These are phyloP conservation scores for Rosa rugosa DNA, from an alignment of 306 rosid species.

Conservation along the genomic window DNA sequence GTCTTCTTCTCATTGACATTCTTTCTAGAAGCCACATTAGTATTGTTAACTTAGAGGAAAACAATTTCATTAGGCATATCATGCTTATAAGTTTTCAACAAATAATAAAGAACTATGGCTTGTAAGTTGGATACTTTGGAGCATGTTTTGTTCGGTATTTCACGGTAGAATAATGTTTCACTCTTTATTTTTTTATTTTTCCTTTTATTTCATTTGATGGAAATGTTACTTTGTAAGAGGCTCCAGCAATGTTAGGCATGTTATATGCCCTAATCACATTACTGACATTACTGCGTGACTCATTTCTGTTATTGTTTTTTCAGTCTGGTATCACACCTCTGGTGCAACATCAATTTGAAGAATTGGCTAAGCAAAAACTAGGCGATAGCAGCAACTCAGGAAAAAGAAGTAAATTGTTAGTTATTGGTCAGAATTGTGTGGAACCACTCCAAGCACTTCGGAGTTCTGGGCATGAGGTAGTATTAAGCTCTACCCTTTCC, in stretches of 20 bases:
- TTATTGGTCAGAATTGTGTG: slow-evolving; percentile 85
- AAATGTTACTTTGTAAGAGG: not conserved
- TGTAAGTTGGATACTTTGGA: not conserved
- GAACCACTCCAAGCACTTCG: slow-evolving; percentile 93
- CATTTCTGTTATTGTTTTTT: slow-evolving; percentile 8
- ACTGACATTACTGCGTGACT: not conserved
- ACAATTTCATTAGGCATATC: not conserved
- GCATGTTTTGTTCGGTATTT: not conserved
- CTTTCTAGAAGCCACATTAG: not conserved
- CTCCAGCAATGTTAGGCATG: not conserved
- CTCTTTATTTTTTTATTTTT: not conserved
- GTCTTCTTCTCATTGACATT: not conserved
- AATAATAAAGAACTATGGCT: not conserved
- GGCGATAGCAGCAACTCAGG: slow-evolving; percentile 40
- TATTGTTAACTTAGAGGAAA: not conserved
- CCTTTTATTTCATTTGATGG: not conserved
- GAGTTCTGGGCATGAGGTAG: slow-evolving; percentile 73
- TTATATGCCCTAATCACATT: not conserved
- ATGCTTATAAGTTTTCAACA: not conserved
- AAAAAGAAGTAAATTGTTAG: slow-evolving; percentile 62
- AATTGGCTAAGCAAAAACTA: slow-evolving; percentile 61
- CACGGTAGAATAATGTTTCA: not conserved
- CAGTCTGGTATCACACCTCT: slow-evolving; percentile 91
- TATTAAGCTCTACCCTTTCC: slow-evolving; percentile 2
- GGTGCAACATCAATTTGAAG: slow-evolving; percentile 75